Percentiles rank a stretch among this genome's conserved stretches.
Conservation (phyloP, 192 early-diverging fungal species). For the Coemansia sp. region DNA sequence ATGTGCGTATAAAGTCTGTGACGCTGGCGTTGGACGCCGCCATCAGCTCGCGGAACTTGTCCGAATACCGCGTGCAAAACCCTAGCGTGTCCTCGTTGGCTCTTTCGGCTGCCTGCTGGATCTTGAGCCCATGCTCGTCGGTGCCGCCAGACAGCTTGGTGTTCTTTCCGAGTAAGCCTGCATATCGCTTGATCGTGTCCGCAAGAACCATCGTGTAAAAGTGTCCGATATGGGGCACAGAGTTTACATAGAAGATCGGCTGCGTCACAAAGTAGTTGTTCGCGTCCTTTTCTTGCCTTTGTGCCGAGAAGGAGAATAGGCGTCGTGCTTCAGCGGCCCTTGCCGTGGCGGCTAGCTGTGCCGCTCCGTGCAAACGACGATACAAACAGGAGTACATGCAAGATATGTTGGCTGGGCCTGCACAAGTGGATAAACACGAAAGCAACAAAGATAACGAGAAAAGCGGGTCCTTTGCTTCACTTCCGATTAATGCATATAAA, state of each 20-base stretch:
- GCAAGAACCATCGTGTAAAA: conserved; percentile 86
- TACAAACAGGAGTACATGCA: background rate
- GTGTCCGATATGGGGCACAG: conserved; percentile 93
- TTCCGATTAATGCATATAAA: too few species aligned
- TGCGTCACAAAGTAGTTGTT: conserved; percentile 69
- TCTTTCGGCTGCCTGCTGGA: conserved; percentile 84
- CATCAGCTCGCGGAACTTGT: conserved; percentile 62
- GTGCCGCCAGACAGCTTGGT: conserved; percentile 70
- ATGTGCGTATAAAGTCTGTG: conserved; percentile 88
- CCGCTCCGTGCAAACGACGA: background rate
- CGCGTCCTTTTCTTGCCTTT: background rate
- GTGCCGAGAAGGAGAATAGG: conserved; percentile 6
- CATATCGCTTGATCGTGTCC: conserved; percentile 78
- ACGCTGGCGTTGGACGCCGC: conserved; percentile 72
- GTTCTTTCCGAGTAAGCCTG: conserved; percentile 66
- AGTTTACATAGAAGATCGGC: conserved; percentile 77
- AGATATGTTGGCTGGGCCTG: background rate
- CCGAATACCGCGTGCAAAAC: conserved; percentile 80
- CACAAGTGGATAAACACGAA: background rate
- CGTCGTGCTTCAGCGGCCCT: conserved; percentile 11
- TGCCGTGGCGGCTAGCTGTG: background rate
- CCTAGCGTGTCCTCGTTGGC: conserved; percentile 61
- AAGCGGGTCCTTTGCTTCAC: too few species aligned
- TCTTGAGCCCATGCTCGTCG: conserved; percentile 97
- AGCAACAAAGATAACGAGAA: background rate